A percentile compares a stretch with the other conserved stretches of the same genome.
phyloP scores from a whole-genome alignment of 2,329 filamentous ascomycete species.

The Exophiala bonariae region DNA sequence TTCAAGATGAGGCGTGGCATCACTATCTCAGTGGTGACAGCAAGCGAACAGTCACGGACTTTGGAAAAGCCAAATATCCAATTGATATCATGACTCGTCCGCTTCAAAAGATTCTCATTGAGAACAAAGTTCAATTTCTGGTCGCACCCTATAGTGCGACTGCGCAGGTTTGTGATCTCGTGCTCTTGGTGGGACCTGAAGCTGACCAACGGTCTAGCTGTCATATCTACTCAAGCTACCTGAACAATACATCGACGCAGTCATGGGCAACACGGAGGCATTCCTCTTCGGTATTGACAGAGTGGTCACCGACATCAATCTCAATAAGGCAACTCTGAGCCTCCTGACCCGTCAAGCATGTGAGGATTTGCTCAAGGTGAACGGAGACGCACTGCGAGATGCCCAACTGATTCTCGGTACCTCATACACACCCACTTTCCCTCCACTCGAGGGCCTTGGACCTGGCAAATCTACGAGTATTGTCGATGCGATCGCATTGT shows the following conservation, averaged over 20 bases:
- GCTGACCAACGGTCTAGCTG: conserved; percentile 41
- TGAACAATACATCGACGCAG: conserved; percentile 67
- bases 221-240: conserved; percentile 65
- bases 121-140: conserved; percentile 70
- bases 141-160: conserved; percentile 86
- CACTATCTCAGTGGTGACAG: conserved; percentile 81
- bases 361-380: conserved; percentile 53
- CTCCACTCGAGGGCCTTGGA: conserved; percentile 67
- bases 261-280: conserved; percentile 82
- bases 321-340: conserved; percentile 62
- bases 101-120: conserved; percentile 71
- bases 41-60: conserved; percentile 71
- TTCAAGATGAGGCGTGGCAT: conserved; percentile 79
- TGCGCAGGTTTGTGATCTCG: conserved; percentile 66
- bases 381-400: conserved; percentile 53
- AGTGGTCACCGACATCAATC: conserved; percentile 59
- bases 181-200: not conserved
- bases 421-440: conserved; percentile 75
- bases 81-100: conserved; percentile 70
- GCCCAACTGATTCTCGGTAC: conserved; percentile 81
- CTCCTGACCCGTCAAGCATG: conserved; percentile 67
- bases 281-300: conserved; percentile 83
- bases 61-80: conserved; percentile 64
- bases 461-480: conserved; percentile 56
- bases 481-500: conserved; percentile 73